Evolutionary conservation across 805 yeast species (phyloP).

Genomic region (Ogataea glucozyma): DNA sequence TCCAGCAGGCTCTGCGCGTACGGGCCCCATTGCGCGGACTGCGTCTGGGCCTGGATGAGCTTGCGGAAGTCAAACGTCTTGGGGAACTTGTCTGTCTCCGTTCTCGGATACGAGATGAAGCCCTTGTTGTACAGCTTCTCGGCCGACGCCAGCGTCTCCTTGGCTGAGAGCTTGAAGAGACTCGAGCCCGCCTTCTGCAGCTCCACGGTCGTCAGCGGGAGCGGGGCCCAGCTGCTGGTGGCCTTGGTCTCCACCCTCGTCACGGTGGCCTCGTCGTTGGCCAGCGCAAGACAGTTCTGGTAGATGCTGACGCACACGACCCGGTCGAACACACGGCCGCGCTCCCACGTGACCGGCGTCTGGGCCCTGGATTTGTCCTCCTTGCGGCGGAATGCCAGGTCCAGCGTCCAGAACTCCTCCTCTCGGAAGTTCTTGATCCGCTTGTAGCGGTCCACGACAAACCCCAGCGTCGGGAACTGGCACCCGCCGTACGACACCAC

Average conservation of each 20-base stretch:
- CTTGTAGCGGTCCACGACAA: constrained; percentile 87
- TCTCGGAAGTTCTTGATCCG: constrained; percentile 69
- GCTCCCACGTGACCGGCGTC: constrained; percentile 65
- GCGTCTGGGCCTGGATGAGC: constrained; percentile 61
- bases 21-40: constrained; percentile 63
- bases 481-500: constrained; percentile 84
- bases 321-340: constrained; percentile 73
- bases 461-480: constrained; percentile 96
- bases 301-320: constrained; percentile 61
- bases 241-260: constrained; percentile 55
- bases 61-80: constrained; percentile 65
- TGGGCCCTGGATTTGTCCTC: constrained; percentile 29
- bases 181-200: constrained; percentile 84
- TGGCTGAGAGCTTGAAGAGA: constrained; percentile 75
- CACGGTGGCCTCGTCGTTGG: constrained; percentile 50
- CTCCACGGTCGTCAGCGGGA: constrained; percentile 93
- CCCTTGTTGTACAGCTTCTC: constrained; percentile 86
- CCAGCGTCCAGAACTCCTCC: constrained; percentile 80
- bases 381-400: constrained; percentile 49
- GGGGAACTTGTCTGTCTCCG: constrained; percentile 92
- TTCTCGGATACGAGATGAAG: constrained; percentile 91
- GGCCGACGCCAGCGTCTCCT: constrained; percentile 72
- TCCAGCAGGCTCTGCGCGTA: constrained; percentile 55
- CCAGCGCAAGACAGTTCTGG: constrained; percentile 58
- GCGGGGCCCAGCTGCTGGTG: constrained; percentile 75